These are phyloP conservation scores for Dactylellina sp. DNA, from an alignment of 2,329 filamentous ascomycete species.

Conservation along the genomic window DNA sequence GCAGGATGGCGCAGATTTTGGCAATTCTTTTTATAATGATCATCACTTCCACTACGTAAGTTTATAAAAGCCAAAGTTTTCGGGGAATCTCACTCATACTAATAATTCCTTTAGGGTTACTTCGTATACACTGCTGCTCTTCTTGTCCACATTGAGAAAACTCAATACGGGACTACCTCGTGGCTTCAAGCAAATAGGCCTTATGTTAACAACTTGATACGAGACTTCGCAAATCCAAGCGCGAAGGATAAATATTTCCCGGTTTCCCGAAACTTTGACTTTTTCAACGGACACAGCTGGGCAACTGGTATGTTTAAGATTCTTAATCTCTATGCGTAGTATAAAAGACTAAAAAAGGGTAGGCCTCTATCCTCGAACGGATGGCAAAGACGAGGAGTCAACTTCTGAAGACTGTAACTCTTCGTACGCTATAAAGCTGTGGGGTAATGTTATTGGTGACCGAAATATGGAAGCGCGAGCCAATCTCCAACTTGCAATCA, in stretches of 20 bases:
- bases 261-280: constrained; percentile 86
- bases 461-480: constrained; percentile 81
- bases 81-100: constrained; percentile 73
- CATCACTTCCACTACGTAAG: constrained; percentile 76
- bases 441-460: constrained; percentile 84
- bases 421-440: constrained; percentile 90
- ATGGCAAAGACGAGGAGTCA: constrained; percentile 88
- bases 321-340: background rate
- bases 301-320: constrained; percentile 72
- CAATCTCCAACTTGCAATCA: constrained; percentile 84
- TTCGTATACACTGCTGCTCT: constrained; percentile 88
- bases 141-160: constrained; percentile 71
- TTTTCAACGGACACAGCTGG: constrained; percentile 87
- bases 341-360: background rate
- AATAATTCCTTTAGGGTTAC: constrained; percentile 70
- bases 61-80: constrained; percentile 61
- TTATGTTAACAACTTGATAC: constrained; percentile 84
- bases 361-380: constrained; percentile 72
- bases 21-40: constrained; percentile 86
- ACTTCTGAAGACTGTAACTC: constrained; percentile 91
- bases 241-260: constrained; percentile 79
- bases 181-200: constrained; percentile 78
- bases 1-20: constrained; percentile 81
- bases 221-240: constrained; percentile 84
- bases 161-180: constrained; percentile 41